Base-by-base conservation (phyloP, 495 filamentous ascomycete species). In the Aspergillus ostianus region DNA sequence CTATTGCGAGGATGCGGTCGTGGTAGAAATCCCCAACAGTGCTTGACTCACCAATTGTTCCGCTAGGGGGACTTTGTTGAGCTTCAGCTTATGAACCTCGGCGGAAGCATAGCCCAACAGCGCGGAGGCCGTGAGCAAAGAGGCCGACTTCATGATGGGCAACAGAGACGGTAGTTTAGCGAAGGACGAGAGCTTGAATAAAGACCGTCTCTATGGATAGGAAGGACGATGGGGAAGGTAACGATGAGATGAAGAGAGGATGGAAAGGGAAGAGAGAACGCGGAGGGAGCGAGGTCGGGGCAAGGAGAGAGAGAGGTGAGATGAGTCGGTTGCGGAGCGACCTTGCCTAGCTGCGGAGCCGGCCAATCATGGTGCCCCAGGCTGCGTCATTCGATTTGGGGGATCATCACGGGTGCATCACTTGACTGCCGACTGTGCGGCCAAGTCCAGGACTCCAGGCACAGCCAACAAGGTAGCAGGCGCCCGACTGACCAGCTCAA, bases 21-120 rank as follows among this genome's bases (percentile, higher is more conserved):
- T 19, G 15, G 3, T n/a, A 7, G 19, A 26, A 32, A 29, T 23
- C 26, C 6, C 6, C 18, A 32, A 47, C 46, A 47, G 45, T 20
- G 36, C 53, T 60, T 55, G 29, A 82, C 89, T 67, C 81, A 95
- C 93, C 67, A 99, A 85, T 78, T 97, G 93, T 74, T 98, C 90
- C 21, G 88, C 82, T 45, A 98, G 81, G 60, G 95, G 90, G 55
- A 98, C 79, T 86, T 99, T 99, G 84, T 96, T 89, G 66, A 99
- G 87, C 82, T 95, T 95, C 82, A 96, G 84, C 83, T 90, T 93
- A 82, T 97, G 91, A 47, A 94, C 82, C 69, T 86, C 90, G 60
- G 90, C 92, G 70, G 89, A 82, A 66, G 89, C 87, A 74, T 87
- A 85, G 79, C 90, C 86, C 71, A 95, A 81, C 86, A 96, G 85